Base-by-base conservation (phyloP, 2,329 filamentous ascomycete species). In the Pseudocercospora eumusae region DNA sequence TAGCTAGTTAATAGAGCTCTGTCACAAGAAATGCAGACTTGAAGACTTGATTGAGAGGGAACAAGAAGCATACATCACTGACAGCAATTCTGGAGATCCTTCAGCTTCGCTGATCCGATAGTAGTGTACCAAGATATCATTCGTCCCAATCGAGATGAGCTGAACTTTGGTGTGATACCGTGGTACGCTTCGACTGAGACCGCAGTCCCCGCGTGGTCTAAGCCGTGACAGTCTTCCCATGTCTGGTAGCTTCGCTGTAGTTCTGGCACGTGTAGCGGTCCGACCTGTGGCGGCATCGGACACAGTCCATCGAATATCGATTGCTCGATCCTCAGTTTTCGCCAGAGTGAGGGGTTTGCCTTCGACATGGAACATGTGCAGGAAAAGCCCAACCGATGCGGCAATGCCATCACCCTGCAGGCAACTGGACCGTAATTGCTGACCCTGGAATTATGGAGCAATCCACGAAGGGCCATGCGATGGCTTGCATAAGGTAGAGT, bases 91-190 rank as follows among this genome's bases (percentile, higher is more conserved):
- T 27, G 7, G 20, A 36, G 15, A 36, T 36, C 33, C 11, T 47
- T 18, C 44, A 36, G 15, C 50, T 54, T 31, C 20, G 50, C 50
- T 54, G 50, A 54, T 36, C 50, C 50, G 50, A 36, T 54, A 28
- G 50, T 54, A 54, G 50, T 15, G 50, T 54, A 54, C 50, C 50
- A 54, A 54, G 50, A 54, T 36, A 25, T n/a, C 25, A 31, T 50
- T 54, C 50, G 50, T 18, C 50, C 50, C 20, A 28, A 54, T 54
- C 27, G 50, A 21, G 50, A 36, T 54, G 50, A 23, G 50, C 28
- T 31, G 50, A 54, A 54, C 13, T 54, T 31, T n/a, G 50, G 50
- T n/a, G n/a, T n/a, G 20, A 54, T 31, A 36, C 50, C 7, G 36
- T 54, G 50, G 50, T 54, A 54, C 47, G 15, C 23, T 50, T 50